Percentiles rank a stretch among this genome's conserved stretches.
phyloP scores from a whole-genome alignment of 306 rosid genomes.

The Herpetospermum pedunculosum region DNA sequence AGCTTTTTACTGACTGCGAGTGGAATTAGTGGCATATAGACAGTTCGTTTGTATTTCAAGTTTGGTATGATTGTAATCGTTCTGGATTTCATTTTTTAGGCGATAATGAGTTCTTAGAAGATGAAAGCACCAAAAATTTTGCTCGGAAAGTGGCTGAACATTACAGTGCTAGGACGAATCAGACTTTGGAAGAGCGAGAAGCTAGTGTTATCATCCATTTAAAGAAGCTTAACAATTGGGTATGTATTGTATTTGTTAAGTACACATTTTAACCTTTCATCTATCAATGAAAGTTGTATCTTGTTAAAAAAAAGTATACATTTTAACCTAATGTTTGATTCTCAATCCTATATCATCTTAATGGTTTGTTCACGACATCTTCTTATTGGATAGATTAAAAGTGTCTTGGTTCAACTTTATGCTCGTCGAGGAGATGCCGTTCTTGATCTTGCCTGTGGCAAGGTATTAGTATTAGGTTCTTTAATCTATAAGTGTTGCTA shows the following conservation, averaged over 20 bases:
- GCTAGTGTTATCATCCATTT: constrained; percentile 84
- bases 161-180: constrained; percentile 84
- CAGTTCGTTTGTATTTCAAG: background rate
- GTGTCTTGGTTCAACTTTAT: constrained; percentile 90
- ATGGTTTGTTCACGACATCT: background rate
- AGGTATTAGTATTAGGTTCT: constrained; percentile 45
- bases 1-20: background rate
- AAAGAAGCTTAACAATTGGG: constrained; percentile 94
- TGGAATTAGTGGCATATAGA: background rate
- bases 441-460: constrained; percentile 96
- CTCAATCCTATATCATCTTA: background rate
- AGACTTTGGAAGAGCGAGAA: constrained; percentile 84
- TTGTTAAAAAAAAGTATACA: too few species aligned
- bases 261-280: too few species aligned
- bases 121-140: constrained; percentile 67
- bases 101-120: constrained; percentile 63
- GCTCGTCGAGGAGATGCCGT: constrained; percentile 81
- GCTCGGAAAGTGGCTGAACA: constrained; percentile 95
- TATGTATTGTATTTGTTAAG: constrained; percentile 20
- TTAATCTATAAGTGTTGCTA: background rate
- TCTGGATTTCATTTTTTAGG: constrained; percentile 33
- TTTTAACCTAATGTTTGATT: background rate
- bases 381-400: constrained; percentile 63
- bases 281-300: too few species aligned
- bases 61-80: constrained; percentile 4